Base-by-base conservation (phyloP, 768 basidiomycete species). In the Chalciporus piperatus region DNA sequence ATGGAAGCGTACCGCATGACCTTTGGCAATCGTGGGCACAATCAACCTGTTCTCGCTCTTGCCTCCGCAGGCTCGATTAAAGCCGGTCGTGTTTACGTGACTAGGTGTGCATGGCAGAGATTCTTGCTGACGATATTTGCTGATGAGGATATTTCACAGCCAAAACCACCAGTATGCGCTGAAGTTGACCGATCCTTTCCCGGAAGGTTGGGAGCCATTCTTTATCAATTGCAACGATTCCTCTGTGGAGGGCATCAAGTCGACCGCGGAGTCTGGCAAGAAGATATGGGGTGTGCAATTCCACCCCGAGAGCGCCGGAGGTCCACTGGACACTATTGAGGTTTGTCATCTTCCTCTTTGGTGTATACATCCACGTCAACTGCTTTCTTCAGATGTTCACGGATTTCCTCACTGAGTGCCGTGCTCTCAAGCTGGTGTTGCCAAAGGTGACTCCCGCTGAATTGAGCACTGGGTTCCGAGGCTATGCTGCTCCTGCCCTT, bases 201-300 rank as follows among this genome's bases (percentile, higher is more conserved):
- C 97, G 23, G 75, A 79, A 51, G 97, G 94, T 16, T 99, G 93
- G 94, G 93, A 96, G 60, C 96, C 96, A 0, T 98, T 96, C 81
- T 99, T 99, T 78, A 96, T 98, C 76, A 99, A 98, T 73, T 97
- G 93, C 74, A 98, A 98, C 64, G 96, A 98, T 72, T 98, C 96
- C 14, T 97, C 93, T 1, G 94, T 98, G 14, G 97, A 98, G 68
- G 97, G 97, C 35, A 97, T 98, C 79, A 98, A 94, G 73, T 95
- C 93, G 16, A 97, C 97, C 2, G 65, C 74, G 0, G 88, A 85
- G 10, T 94, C 92, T 20, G 93, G 93, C 48, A 92, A 87, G 74
- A 86, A 84, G 57, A 80, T 98, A 27, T 98, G 94, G 92, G 97
- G 96, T 59, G 96, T 98, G 19, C 97, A 99, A 65, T 99, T 98